A percentile compares a stretch with the other conserved stretches of the same genome.
These are phyloP conservation scores for Cystofilobasidium bisporidii DNA, from an alignment of 768 basidiomycete genomes.

Conservation along the genomic window DNA sequence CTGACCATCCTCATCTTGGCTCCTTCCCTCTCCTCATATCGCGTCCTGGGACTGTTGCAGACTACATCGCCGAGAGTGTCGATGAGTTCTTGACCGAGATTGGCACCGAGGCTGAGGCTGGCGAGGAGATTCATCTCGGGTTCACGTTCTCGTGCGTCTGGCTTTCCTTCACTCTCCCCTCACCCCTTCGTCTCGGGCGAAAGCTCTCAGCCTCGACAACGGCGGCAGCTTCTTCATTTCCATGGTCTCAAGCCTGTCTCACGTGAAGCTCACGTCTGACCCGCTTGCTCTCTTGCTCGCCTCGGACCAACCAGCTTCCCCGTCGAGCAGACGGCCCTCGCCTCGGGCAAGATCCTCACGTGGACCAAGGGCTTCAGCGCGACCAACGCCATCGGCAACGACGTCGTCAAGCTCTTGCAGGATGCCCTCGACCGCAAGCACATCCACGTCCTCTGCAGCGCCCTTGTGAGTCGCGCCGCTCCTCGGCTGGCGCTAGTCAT, in stretches of 20 bases:
- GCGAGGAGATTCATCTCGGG: constrained; percentile 55
- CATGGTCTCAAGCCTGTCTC: too few species aligned
- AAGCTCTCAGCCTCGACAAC: too few species aligned
- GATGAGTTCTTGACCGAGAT: constrained; percentile 79
- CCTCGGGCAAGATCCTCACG: constrained; percentile 77
- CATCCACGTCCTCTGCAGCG: constrained; percentile 81
- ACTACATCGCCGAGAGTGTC: constrained; percentile 95
- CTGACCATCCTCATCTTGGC: too few species aligned
- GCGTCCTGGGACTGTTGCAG: constrained; percentile 42
- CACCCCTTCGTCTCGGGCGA: too few species aligned
- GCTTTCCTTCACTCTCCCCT: too few species aligned
- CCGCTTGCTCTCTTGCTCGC: background rate
- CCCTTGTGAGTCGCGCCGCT: constrained; percentile 94
- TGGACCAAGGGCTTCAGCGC: constrained; percentile 97
- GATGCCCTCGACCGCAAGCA: constrained; percentile 86
- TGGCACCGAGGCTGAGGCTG: constrained; percentile 39
- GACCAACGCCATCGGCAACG: constrained; percentile 77
- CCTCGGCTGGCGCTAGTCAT: constrained; percentile 36
- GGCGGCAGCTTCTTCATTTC: too few species aligned
- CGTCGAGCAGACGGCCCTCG: constrained; percentile 89
- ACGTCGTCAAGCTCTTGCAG: constrained; percentile 80
- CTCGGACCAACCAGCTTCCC: constrained; percentile 58
- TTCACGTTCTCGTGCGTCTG: constrained; percentile 61
- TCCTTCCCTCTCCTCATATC: too few species aligned
- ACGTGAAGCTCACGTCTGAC: too few species aligned